Percentiles rank a stretch among this genome's conserved stretches.
These are phyloP conservation scores for Gypsophila paniculata DNA, from an alignment of 179 eudicot genomes.

Conservation along the genomic window DNA sequence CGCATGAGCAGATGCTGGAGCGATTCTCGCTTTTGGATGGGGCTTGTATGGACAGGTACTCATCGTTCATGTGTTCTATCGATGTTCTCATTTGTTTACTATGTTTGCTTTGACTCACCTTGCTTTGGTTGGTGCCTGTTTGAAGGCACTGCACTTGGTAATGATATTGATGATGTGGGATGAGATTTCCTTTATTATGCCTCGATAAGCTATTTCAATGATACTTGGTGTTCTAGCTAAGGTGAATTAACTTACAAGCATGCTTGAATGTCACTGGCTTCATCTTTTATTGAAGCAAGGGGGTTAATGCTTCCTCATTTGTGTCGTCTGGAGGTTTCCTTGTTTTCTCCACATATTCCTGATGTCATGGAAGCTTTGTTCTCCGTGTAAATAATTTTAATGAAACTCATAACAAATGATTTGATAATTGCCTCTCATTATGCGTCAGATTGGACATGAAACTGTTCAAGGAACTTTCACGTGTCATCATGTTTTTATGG, in stretches of 20 bases:
- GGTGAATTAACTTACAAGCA: conserved; percentile 3
- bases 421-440: background rate
- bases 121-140: background rate
- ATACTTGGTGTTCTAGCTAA: background rate
- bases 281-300: background rate
- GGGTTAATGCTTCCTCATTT: background rate
- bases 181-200: background rate
- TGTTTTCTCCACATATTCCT: background rate
- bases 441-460: background rate
- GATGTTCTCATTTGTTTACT: background rate
- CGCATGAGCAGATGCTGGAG: conserved; percentile 77
- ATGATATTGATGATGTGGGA: background rate
- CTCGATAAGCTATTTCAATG: background rate
- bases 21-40: conserved; percentile 92
- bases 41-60: conserved; percentile 95
- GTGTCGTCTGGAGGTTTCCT: background rate
- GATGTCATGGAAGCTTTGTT: background rate
- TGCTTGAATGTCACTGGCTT: background rate
- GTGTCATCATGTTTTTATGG: background rate
- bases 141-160: background rate
- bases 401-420: background rate
- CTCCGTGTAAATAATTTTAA: background rate
- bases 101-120: background rate
- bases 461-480: conserved; percentile 2
- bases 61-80: background rate